Evolutionary conservation across 1,139 yeast species (phyloP).

Genomic region (Magnusiomyces sp.): DNA sequence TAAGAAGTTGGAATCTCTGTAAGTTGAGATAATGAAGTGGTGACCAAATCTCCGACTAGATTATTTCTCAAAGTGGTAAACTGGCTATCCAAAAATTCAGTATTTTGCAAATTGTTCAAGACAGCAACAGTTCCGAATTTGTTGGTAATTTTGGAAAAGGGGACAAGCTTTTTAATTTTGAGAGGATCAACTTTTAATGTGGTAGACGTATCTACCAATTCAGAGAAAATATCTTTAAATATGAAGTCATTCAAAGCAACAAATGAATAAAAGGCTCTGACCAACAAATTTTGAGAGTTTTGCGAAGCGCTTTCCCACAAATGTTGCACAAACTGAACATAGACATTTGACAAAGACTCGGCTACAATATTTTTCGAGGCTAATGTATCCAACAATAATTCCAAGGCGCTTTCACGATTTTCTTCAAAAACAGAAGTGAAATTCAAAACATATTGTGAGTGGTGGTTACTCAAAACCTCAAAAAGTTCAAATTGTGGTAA

Average conservation of each 20-base stretch:
- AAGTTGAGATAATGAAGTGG: not conserved
- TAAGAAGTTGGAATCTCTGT: not conserved
- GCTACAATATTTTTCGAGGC: too few relatives aligned
- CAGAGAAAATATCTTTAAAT: not conserved
- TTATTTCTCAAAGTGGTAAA: constrained; percentile 1
- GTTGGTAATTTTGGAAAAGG: not conserved
- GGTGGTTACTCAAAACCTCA: too few relatives aligned
- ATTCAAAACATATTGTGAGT: too few relatives aligned
- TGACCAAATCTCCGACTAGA: not conserved
- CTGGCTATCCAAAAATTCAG: not conserved
- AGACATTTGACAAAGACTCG: too few relatives aligned
- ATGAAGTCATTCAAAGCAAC: not conserved
- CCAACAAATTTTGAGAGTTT: too few relatives aligned
- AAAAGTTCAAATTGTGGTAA: too few relatives aligned
- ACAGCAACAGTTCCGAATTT: constrained; percentile 2
- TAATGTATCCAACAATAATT: too few relatives aligned
- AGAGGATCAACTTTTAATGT: not conserved
- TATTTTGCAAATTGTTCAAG: not conserved
- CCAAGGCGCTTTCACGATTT: too few relatives aligned
- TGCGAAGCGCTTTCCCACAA: too few relatives aligned
- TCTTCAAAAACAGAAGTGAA: too few relatives aligned
- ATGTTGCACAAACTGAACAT: too few relatives aligned
- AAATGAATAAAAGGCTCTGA: constrained; percentile 1
- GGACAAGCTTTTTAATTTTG: not conserved
- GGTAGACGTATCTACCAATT: not conserved